Base-by-base conservation (phyloP, 768 basidiomycete genomes). In the Jaapia argillacea region DNA sequence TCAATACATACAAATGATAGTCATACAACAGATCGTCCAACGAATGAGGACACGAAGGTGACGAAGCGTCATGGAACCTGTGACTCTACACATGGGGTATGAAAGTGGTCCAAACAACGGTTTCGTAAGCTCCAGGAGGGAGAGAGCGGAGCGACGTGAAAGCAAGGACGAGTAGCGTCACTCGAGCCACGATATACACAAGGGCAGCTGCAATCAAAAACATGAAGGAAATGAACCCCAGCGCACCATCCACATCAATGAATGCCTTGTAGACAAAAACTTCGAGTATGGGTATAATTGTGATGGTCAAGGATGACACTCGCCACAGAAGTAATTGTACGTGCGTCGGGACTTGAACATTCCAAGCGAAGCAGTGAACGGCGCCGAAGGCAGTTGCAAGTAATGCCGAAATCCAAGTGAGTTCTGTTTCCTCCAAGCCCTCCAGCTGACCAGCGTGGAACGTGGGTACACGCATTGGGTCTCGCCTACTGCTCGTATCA, bases 101-200 rank as follows among this genome's bases (percentile, higher is more conserved):
- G 56, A 65, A 6, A 53, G 39, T 6, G 56, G 58, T 40, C 58
- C 28, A 33, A 16, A 16, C 10, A 33, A 33, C 28, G 28, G 28
- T 16, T 33, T 33, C 16, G 28, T 10, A 33, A 10, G 28, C 28
- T 10, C 28, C 28, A 16, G 16, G 10, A 33, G 28, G 28, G 28
- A 33, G 28, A 16, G 28, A 33, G 10, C 28, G 10, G 16, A 33
- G 28, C 10, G 10, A 33, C 10, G 16, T 10, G 28, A 33, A 33
- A 16, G 28, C 10, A 16, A 33, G 28, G 10, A 33, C 28, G 10
- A 33, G 28, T 10, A 33, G 28, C 10, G 16, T 33, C 10, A 33
- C 16, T 33, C 28, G 28, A 33, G 28, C 28, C 10, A 33, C 10
- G 28, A 10, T 16, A 16, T 33, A 33, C n/a, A n/a, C n/a, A n/a